A percentile compares a stretch with the other conserved stretches of the same genome.
Conservation (phyloP, 768 basidiomycete species). For the Favolaschia claudopus region DNA sequence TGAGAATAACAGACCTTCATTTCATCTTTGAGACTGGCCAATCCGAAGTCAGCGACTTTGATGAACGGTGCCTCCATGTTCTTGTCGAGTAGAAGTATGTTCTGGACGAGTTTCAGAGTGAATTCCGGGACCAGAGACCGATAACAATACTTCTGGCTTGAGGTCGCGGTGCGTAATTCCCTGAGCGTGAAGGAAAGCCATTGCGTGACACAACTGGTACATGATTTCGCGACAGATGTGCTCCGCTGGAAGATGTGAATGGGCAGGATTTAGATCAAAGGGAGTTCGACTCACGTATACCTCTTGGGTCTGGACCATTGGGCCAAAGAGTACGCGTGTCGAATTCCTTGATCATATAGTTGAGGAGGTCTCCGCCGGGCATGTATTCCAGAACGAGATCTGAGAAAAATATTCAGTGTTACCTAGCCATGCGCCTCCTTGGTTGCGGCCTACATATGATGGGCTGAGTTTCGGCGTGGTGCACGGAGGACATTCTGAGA, state of each 20-base stretch:
- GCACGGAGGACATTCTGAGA: neutral
- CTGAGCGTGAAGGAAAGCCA: conserved; percentile 10
- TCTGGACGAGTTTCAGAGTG: neutral
- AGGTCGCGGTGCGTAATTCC: conserved; percentile 25
- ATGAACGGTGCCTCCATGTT: conserved; percentile 7
- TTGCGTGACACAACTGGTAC: conserved; percentile 25
- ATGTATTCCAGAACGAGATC: conserved; percentile 21
- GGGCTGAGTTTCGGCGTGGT: neutral
- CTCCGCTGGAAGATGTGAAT: conserved; percentile 3
- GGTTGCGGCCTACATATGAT: conserved; percentile 5
- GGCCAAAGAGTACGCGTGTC: neutral
- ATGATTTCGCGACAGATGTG: conserved; percentile 20
- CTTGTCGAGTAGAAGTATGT: conserved; percentile 12
- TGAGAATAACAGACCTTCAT: conserved; percentile 2
- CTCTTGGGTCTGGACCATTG: neutral
- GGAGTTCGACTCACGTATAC: conserved; percentile 12
- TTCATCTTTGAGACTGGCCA: conserved; percentile 5
- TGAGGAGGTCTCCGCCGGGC: conserved; percentile 4
- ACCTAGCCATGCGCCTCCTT: neutral
- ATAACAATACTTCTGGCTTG: conserved; percentile 23
- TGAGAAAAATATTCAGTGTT: neutral
- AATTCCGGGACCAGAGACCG: neutral
- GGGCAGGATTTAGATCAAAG: neutral
- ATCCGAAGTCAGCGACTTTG: conserved; percentile 25
- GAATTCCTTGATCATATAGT: conserved; percentile 2